Base-by-base conservation (phyloP, 768 basidiomycete genomes). In the Kwoniella sp. region DNA sequence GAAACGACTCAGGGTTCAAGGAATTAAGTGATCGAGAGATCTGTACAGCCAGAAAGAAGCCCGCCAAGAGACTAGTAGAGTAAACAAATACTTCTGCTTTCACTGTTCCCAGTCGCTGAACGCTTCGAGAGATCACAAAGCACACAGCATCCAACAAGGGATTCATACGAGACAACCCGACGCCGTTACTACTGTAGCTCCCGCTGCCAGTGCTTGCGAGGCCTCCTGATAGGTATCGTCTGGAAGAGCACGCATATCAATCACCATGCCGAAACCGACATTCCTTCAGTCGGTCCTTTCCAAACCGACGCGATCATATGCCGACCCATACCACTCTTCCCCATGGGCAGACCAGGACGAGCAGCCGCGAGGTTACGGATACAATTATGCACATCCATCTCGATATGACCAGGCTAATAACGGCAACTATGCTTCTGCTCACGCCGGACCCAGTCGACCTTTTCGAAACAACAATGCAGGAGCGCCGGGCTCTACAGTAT, bases 261-360 rank as follows among this genome's bases (percentile, higher is more conserved):
- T 12, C 62, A 68, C 15, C 63, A 77, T 77, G 76, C 76, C 76
- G 12, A 73, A 72, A 69, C 74, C 76, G 17, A 77, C 72, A 31
- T 73, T 77, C 54, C 58, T 77, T 25, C 76, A 77, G 52, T 23
- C 70, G 9, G 76, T 75, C 11, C 58, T 77, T 13, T 52, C 69
- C 25, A 77, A 77, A 55, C 76, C 76, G n/a, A 72, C 76, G 0
- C 55, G 74, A 25, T 72, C 70, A 26, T 77, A 77, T 61, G 76
- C 76, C 20, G 66, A 70, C 55, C 69, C 73, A 66, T 58, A 70
- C 56, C 70, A 66, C 31, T 52, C 70, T 12, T 69, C 73, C 9
- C 75, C 73, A 55, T 77, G 71, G 71, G 67, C 69, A 56, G 73
- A 74, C 29, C 25, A 63, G 15, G 56, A 63, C 45, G 26, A 58